Percentiles rank a stretch among this genome's conserved stretches.
Conservation (phyloP, 805 yeast species). For the Schwanniomyces occidentalis region DNA sequence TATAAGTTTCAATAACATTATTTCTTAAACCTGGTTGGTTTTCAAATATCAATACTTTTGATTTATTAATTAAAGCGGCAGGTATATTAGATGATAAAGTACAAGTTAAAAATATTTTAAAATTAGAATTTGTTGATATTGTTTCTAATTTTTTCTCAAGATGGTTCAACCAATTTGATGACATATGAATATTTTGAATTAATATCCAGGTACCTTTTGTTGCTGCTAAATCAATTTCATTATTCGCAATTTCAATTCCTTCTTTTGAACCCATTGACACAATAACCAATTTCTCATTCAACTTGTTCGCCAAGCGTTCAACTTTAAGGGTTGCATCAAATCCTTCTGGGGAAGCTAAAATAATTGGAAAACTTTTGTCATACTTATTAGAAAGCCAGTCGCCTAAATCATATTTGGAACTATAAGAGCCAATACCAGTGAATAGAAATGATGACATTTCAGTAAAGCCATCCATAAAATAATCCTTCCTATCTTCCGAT, state of each 20-base stretch:
- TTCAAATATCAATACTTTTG: constrained; percentile 62
- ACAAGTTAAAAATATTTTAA: constrained; percentile 69
- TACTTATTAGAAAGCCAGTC: constrained; percentile 26
- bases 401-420: constrained; percentile 31
- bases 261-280: constrained; percentile 79
- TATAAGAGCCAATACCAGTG: constrained; percentile 26
- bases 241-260: constrained; percentile 56
- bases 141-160: constrained; percentile 49
- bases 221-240: constrained; percentile 48
- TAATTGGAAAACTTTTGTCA: constrained; percentile 33
- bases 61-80: constrained; percentile 51
- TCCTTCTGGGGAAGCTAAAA: constrained; percentile 61
- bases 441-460: constrained; percentile 22
- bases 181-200: constrained; percentile 79
- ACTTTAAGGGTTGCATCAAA: constrained; percentile 66
- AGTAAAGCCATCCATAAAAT: constrained; percentile 17
- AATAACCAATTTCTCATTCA: constrained; percentile 28
- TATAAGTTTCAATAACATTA: constrained; percentile 41
- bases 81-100: constrained; percentile 51
- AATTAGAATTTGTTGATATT: constrained; percentile 25
- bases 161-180: constrained; percentile 59
- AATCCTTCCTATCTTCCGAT: constrained; percentile 4
- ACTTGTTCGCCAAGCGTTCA: constrained; percentile 39
- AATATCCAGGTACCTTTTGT: constrained; percentile 67
- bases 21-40: constrained; percentile 59